Percentiles rank a stretch among this genome's conserved stretches.
These are phyloP conservation scores for Sphenostylis stenocarpa DNA, from an alignment of 306 rosid genomes.

Conservation along the genomic window DNA sequence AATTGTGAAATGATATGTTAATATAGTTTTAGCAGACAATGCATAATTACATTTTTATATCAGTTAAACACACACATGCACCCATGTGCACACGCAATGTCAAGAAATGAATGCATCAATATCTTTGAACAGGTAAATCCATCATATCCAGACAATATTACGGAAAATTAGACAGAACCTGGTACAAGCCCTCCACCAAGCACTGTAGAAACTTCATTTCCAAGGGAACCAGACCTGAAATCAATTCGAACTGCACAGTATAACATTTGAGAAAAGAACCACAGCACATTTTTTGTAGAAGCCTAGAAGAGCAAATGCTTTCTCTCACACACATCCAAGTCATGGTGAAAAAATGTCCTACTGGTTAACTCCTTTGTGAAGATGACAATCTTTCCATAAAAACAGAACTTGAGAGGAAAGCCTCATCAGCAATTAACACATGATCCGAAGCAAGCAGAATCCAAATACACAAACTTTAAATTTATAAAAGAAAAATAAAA, in stretches of 20 bases:
- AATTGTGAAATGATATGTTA: neutral
- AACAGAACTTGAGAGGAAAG: neutral
- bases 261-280: constrained; percentile 11
- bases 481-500: neutral
- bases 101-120: neutral
- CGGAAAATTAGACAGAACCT: constrained; percentile 47
- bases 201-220: constrained; percentile 72
- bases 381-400: neutral
- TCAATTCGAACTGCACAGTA: constrained; percentile 20
- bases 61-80: neutral
- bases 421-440: neutral
- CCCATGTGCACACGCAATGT: neutral
- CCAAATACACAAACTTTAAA: neutral
- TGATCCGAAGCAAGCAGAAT: neutral
- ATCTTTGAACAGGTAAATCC: neutral
- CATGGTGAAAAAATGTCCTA: neutral
- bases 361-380: neutral
- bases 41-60: neutral
- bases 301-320: neutral
- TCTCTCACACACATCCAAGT: neutral
- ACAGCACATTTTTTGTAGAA: neutral
- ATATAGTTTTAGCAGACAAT: neutral
- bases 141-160: no score
- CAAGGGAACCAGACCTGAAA: constrained; percentile 73
- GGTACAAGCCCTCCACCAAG: constrained; percentile 98